Conservation (phyloP, 2,329 filamentous ascomycete species). For the Phyllosticta citriasiana region DNA sequence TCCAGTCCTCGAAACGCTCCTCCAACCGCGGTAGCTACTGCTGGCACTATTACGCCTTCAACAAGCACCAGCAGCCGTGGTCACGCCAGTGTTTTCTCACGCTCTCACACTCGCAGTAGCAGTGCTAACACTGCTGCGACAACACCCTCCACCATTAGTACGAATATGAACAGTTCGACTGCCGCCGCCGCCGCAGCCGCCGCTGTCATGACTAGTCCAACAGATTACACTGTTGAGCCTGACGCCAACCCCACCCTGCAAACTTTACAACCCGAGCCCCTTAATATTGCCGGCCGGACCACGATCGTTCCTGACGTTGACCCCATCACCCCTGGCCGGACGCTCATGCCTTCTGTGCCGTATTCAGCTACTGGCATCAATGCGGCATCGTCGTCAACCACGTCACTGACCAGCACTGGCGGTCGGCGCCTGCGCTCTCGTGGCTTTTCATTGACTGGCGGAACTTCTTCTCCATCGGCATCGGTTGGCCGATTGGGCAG, state of each 20-base stretch:
- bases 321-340: background rate
- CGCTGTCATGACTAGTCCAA: background rate
- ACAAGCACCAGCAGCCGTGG: background rate
- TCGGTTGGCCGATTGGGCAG: background rate
- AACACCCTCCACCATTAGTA: background rate
- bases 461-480: background rate
- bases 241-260: background rate
- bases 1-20: background rate
- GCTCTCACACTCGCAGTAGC: background rate
- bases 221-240: background rate
- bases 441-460: background rate
- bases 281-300: background rate
- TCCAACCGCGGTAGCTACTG: no score
- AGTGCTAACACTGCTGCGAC: background rate
- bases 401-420: background rate
- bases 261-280: background rate
- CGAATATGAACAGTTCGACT: background rate
- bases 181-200: no score
- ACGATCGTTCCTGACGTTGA: background rate
- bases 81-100: background rate
- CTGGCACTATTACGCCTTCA: background rate
- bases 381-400: background rate
- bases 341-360: background rate
- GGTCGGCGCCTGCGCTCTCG: background rate
- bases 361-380: background rate